A percentile compares a stretch with the other conserved stretches of the same genome.
Evolutionary conservation across 768 basidiomycete species (phyloP).

Genomic region (Pulveroboletus sp.): DNA sequence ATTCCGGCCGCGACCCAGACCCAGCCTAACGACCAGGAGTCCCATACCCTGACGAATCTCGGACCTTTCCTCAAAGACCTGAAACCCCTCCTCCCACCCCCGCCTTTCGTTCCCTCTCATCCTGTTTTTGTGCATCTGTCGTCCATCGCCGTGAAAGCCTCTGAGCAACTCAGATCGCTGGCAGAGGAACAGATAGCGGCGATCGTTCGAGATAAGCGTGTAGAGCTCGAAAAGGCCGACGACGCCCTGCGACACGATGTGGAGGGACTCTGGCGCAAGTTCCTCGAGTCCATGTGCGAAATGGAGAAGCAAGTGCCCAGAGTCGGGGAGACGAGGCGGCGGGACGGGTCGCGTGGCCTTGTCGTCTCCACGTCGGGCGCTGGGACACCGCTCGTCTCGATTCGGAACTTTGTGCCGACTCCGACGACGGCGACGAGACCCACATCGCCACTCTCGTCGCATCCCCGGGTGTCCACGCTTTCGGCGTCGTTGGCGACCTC

Average conservation of each 20-base stretch:
- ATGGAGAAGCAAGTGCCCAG: conserved; percentile 37
- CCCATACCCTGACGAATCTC: conserved; percentile 20
- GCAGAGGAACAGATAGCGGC: conserved; percentile 58
- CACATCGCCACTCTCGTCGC: conserved; percentile 35
- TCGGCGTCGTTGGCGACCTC: conserved; percentile 67
- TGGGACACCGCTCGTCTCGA: conserved; percentile 35
- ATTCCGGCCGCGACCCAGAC: conserved; percentile 22
- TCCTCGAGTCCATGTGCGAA: conserved; percentile 44
- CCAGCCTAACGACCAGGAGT: conserved; percentile 25
- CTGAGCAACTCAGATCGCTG: conserved; percentile 47
- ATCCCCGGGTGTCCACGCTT: conserved; percentile 53
- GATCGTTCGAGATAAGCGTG: conserved; percentile 49
- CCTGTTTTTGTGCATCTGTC: conserved; percentile 65
- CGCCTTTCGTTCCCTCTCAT: conserved; percentile 74
- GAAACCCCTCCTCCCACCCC: conserved; percentile 64
- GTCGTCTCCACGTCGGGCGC: conserved; percentile 20
- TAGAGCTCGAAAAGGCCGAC: conserved; percentile 56
- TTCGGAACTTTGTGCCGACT: conserved; percentile 57
- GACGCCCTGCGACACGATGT: conserved; percentile 52
- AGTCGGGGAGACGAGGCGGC: conserved; percentile 12
- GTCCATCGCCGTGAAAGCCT: conserved; percentile 50
- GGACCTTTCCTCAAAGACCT: conserved; percentile 47
- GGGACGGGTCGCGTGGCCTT: conserved; percentile 23
- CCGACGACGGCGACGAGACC: conserved; percentile 35
- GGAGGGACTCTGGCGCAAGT: conserved; percentile 59